Conservation (phyloP, 805 yeast species). For the Nakazawaea ernobii region DNA sequence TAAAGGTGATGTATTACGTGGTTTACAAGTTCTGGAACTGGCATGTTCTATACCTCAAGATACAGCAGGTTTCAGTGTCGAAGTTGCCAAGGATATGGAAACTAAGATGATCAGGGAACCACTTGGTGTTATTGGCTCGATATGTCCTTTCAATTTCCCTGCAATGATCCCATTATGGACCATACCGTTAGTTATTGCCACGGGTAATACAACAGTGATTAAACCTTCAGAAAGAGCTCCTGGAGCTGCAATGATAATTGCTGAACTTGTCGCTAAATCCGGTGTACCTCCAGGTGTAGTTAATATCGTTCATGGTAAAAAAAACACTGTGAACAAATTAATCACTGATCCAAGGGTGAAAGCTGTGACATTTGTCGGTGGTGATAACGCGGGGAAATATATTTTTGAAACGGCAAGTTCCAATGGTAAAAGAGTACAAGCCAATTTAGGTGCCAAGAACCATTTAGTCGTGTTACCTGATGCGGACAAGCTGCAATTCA, state of each 20-base stretch:
- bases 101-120: conserved; percentile 74
- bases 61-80: conserved; percentile 56
- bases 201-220: conserved; percentile 70
- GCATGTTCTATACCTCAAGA: conserved; percentile 63
- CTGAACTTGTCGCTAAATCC: conserved; percentile 65
- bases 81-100: conserved; percentile 71
- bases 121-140: conserved; percentile 71
- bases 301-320: conserved; percentile 69
- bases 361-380: conserved; percentile 76
- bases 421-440: conserved; percentile 70
- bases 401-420: conserved; percentile 61
- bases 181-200: conserved; percentile 54
- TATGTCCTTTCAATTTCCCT: conserved; percentile 79
- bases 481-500: conserved; percentile 57
- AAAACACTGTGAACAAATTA: conserved; percentile 64
- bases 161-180: conserved; percentile 79
- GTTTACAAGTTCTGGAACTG: conserved; percentile 74
- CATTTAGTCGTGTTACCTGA: conserved; percentile 71
- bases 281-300: conserved; percentile 74
- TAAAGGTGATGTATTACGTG: conserved; percentile 67
- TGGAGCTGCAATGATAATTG: conserved; percentile 72
- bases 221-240: conserved; percentile 75
- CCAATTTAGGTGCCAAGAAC: conserved; percentile 75
- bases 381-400: conserved; percentile 73
- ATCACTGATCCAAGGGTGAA: conserved; percentile 68